A percentile compares a stretch with the other conserved stretches of the same genome.
Conservation (phyloP, 2,329 filamentous ascomycete species). For the Xylariales sp. region DNA sequence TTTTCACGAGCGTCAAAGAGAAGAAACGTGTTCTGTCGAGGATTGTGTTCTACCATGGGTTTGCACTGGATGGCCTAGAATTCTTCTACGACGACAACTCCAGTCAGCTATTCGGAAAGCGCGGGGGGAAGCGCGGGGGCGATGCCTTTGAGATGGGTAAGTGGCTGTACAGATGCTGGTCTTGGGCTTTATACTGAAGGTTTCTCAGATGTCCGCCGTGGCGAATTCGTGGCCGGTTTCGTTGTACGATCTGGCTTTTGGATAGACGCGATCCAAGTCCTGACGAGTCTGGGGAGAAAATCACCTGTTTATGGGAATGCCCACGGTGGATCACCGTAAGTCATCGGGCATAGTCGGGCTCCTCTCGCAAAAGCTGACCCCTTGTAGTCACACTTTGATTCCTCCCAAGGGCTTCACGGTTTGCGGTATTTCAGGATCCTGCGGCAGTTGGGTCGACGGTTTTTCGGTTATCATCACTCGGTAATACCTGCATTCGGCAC, state of each 20-base stretch:
- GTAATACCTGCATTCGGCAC: no score
- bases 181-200: slow-evolving; percentile 8
- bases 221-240: slow-evolving; percentile 86
- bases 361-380: no score
- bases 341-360: no score
- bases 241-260: slow-evolving; percentile 72
- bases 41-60: slow-evolving; percentile 72
- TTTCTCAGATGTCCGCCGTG: slow-evolving; percentile 66
- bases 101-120: slow-evolving; percentile 80
- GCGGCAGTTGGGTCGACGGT: slow-evolving; percentile 75
- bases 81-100: slow-evolving; percentile 88
- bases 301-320: slow-evolving; percentile 82
- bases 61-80: slow-evolving; percentile 78
- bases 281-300: slow-evolving; percentile 83
- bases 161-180: slow-evolving; percentile 23
- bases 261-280: slow-evolving; percentile 84
- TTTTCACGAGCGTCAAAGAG: slow-evolving; percentile 65
- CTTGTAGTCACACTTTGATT: slow-evolving; percentile 79
- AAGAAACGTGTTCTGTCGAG: slow-evolving; percentile 70
- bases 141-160: slow-evolving; percentile 74
- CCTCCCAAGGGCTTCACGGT: slow-evolving; percentile 86
- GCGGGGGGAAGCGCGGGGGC: slow-evolving; percentile 63
- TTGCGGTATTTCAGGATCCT: slow-evolving; percentile 81
- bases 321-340: slow-evolving; percentile 76
- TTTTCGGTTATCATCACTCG: slow-evolving; percentile 77